These are phyloP conservation scores for Solanum virginianum DNA, from an alignment of 257 asterid species.

Conservation along the genomic window DNA sequence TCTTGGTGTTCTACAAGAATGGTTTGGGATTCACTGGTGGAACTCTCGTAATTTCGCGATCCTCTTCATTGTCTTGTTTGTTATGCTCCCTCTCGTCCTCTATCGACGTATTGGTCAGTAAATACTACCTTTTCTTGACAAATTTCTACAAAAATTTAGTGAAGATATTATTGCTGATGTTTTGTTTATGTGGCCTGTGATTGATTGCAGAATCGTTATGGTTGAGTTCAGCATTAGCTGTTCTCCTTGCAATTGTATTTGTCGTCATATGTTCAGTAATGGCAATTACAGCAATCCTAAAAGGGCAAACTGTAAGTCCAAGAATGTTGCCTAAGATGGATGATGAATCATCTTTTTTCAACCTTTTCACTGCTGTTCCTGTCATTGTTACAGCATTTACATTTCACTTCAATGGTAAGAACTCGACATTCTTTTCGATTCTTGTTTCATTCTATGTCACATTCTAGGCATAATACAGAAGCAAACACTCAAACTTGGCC, in stretches of 20 bases:
- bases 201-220: conserved; percentile 66
- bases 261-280: conserved; percentile 78
- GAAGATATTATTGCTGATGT: not conserved
- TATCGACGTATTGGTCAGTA: conserved; percentile 81
- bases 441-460: not conserved
- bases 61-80: conserved; percentile 43
- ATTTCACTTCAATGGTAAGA: conserved; percentile 87
- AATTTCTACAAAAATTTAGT: not conserved
- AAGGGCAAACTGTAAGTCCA: conserved; percentile 52
- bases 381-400: conserved; percentile 91
- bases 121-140: not conserved
- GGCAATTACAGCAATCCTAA: conserved; percentile 57
- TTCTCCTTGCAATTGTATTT: conserved; percentile 43
- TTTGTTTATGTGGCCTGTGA: not conserved
- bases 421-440: not conserved
- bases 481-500: not conserved
- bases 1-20: conserved; percentile 71
- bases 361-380: conserved; percentile 86
- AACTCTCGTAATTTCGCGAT: conserved; percentile 59
- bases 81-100: conserved; percentile 65
- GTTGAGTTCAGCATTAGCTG: conserved; percentile 41
- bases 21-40: conserved; percentile 98
- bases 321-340: conserved; percentile 50
- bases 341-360: conserved; percentile 55
- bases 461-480: not conserved